Conservation (phyloP, 176 grass and related monocot species). For the Oryza brachyantha region DNA sequence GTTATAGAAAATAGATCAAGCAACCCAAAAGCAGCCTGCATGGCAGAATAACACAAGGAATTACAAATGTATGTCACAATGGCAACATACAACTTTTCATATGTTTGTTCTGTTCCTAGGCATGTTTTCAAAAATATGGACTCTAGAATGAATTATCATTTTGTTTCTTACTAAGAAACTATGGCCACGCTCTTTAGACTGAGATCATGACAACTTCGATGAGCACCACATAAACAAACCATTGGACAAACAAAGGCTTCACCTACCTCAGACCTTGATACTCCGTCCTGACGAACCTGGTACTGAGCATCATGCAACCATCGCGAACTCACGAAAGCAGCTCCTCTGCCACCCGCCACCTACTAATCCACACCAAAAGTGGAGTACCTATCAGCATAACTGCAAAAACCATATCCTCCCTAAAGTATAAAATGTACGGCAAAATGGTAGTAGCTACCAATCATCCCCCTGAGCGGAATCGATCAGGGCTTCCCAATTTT, state of each 20-base stretch:
- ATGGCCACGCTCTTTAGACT: too few species aligned
- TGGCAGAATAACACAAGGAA: slow-evolving; percentile 5
- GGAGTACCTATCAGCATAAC: slow-evolving; percentile 21
- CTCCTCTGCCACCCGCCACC: slow-evolving; percentile 58
- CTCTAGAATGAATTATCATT: not conserved
- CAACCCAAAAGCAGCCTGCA: too few species aligned
- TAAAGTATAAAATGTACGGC: not conserved
- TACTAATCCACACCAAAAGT: slow-evolving; percentile 68
- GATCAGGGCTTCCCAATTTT: not conserved
- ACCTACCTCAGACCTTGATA: slow-evolving; percentile 56
- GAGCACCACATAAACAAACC: not conserved
- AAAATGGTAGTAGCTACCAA: not conserved
- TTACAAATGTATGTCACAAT: not conserved
- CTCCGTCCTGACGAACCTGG: slow-evolving; percentile 51
- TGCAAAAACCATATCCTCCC: not conserved
- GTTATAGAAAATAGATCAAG: not conserved
- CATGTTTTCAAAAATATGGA: not conserved
- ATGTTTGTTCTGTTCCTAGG: not conserved
- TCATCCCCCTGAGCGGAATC: not conserved
- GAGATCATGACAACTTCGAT: not conserved
- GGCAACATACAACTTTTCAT: not conserved
- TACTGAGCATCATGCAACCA: slow-evolving; percentile 70
- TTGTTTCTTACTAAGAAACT: not conserved
- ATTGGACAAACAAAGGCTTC: not conserved
- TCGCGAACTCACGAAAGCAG: slow-evolving; percentile 40